These are phyloP conservation scores for Capronia americana DNA, from an alignment of 2,329 filamentous ascomycete genomes.

Conservation along the genomic window DNA sequence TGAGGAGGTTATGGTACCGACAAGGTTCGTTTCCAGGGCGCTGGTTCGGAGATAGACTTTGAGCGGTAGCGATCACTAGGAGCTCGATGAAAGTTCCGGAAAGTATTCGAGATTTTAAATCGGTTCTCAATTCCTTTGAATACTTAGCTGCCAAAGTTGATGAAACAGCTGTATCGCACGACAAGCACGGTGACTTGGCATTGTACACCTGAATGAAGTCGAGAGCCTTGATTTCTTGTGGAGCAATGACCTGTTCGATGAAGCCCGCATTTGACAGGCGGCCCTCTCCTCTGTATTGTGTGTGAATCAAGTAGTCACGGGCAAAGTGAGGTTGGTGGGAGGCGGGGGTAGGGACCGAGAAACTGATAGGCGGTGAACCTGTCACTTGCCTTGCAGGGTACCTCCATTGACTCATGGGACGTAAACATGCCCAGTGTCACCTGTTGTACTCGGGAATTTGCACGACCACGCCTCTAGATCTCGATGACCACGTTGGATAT, in stretches of 20 bases:
- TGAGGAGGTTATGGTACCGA: neutral
- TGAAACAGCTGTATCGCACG: neutral
- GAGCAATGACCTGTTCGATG: conserved; percentile 23
- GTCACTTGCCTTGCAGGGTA: conserved; percentile 16
- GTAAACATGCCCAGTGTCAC: neutral
- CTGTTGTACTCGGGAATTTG: conserved; percentile 12
- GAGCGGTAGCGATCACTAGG: conserved; percentile 15
- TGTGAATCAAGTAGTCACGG: neutral
- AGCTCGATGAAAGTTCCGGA: conserved; percentile 18
- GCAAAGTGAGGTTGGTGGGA: neutral
- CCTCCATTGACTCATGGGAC: neutral
- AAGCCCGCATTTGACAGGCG: neutral
- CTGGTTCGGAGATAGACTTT: neutral
- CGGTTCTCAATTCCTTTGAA: neutral
- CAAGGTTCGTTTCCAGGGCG: neutral
- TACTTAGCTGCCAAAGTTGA: conserved; percentile 4
- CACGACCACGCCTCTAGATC: conserved; percentile 7
- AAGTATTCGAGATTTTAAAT: conserved; percentile 34
- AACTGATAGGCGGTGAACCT: conserved; percentile 24
- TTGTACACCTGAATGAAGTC: conserved; percentile 11
- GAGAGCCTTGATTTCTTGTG: conserved; percentile 28
- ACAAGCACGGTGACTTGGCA: conserved; percentile 11
- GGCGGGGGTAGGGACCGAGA: neutral
- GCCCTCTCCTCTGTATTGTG: neutral
- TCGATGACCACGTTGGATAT: neutral